Base-by-base conservation (phyloP, 352 stramenopile species). In the Pythium plurisporium region DNA sequence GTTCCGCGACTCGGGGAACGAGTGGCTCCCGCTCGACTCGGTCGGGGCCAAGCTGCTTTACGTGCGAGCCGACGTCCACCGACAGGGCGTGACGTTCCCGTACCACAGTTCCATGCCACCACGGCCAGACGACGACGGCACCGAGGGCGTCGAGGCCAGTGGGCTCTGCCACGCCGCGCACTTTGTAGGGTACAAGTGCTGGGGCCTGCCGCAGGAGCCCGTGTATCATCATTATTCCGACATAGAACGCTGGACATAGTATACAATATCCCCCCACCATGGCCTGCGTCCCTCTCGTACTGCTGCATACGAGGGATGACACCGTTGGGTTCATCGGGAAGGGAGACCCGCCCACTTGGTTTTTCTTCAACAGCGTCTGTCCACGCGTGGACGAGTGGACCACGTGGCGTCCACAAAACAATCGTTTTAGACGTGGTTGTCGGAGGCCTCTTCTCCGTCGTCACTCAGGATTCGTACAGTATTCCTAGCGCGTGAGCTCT, bases 91-190 rank as follows among this genome's bases (percentile, higher is more conserved):
- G 7, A 4, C 75, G 1, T 84, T 84, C 27, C 47, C 74, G 22
- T 54, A 70, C 17, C 61, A 77, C 51, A 68, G 76, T 48, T 23
- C 77, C 20, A 76, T 79, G 19, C 71, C 71, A 29, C 73, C 46
- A 12, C 59, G 74, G 23, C 79, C 71, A 69, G 44, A 43, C 15
- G 43, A 34, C 6, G 72, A 81, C 52, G 71, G 74, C 0, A 79
- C 72, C 55, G 74, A 84, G 43, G 74, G 66, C 20, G 76, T 82
- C n/a, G 74, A 85, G 54, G 76, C 68, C 9, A 68, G 79, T 57
- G 74, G 72, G 9, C 25, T 85, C 15, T 85, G 70, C 43, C 79
- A 77, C 49, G 27, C 63, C 4, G 74, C 74, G n/a, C 68, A 75
- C 30, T 74, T 83, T 36, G 44, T 83, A 14, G 73, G 73, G 0